Conservation (phyloP, 192 early-diverging fungal genomes). For the Coemansia sp. region DNA sequence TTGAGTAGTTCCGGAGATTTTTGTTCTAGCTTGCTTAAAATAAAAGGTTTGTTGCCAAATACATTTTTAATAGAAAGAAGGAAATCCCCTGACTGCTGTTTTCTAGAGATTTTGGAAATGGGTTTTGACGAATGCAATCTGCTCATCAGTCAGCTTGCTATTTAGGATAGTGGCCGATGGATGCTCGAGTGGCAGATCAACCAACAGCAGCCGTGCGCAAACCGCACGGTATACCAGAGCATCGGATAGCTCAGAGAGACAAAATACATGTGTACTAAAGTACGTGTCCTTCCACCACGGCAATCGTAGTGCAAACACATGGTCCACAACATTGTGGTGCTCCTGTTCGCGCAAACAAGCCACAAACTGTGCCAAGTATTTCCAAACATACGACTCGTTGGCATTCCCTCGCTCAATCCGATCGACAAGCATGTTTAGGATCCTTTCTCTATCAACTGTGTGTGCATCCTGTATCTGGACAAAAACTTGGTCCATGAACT, state of each 20-base stretch:
- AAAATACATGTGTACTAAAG: slow-evolving; percentile 14
- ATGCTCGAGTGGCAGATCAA: slow-evolving; percentile 18
- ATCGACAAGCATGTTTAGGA: slow-evolving; percentile 19
- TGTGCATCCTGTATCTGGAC: not conserved
- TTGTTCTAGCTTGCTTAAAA: too few relatives aligned
- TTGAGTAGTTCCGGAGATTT: too few relatives aligned
- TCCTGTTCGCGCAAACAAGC: not conserved
- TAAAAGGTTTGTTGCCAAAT: not conserved
- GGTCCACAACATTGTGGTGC: slow-evolving; percentile 5
- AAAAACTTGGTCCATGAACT: slow-evolving; percentile 13
- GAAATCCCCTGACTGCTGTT: not conserved
- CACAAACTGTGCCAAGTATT: slow-evolving; percentile 15
- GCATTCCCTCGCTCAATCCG: slow-evolving; percentile 38
- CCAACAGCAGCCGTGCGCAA: slow-evolving; percentile 28
- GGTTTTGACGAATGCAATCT: slow-evolving; percentile 18
- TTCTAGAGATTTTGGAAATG: slow-evolving; percentile 1
- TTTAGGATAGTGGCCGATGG: slow-evolving; percentile 20
- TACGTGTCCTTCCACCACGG: slow-evolving; percentile 34
- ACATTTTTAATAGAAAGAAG: not conserved
- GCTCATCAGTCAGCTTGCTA: slow-evolving; percentile 1
- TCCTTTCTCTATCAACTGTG: not conserved
- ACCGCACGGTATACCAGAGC: slow-evolving; percentile 19
- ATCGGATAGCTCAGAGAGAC: not conserved
- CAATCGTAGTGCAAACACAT: slow-evolving; percentile 17
- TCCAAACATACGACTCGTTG: slow-evolving; percentile 18